A percentile compares a stretch with the other conserved stretches of the same genome.
Evolutionary conservation across 2,329 filamentous ascomycete species (phyloP).

Genomic region (Corinectria fuckeliana): DNA sequence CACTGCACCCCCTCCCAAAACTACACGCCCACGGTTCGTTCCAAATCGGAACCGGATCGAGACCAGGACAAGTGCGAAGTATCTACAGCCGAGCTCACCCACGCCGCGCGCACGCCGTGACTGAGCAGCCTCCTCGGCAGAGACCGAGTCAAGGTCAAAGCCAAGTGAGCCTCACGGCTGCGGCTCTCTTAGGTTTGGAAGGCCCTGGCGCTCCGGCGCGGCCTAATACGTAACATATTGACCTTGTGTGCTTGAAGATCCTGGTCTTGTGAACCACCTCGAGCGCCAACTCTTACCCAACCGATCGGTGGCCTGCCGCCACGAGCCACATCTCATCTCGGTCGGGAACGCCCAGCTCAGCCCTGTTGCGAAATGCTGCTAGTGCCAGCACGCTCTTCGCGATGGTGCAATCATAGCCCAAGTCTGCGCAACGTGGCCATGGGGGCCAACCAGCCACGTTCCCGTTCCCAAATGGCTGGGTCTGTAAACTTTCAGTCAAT

Average conservation of each 20-base stretch:
- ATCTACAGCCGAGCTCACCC: constrained; percentile 5
- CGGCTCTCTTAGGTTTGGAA: constrained; percentile 4
- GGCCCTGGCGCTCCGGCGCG: constrained; percentile 6
- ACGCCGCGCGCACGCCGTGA: constrained; percentile 13
- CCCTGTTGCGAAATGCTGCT: constrained; percentile 5
- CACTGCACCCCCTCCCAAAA: neutral
- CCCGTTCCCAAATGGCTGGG: constrained; percentile 12
- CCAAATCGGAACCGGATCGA: neutral
- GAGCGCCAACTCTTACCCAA: constrained; percentile 3
- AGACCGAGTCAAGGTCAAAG: constrained; percentile 24
- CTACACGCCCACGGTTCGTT: constrained; percentile 19
- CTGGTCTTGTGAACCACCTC: constrained; percentile 11
- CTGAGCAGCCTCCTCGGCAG: constrained; percentile 19
- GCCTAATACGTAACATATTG: constrained; percentile 22
- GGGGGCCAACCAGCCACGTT: constrained; percentile 9
- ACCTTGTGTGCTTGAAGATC: constrained; percentile 16
- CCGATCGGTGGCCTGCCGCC: constrained; percentile 15
- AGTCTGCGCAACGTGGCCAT: constrained; percentile 30
- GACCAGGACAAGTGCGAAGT: neutral
- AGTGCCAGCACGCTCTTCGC: constrained; percentile 5
- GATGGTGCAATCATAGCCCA: constrained; percentile 32
- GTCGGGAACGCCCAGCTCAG: constrained; percentile 12
- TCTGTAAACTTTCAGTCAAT: neutral
- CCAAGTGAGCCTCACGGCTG: constrained; percentile 9
- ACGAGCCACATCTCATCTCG: constrained; percentile 20